A percentile compares a stretch with the other conserved stretches of the same genome.
Evolutionary conservation across 2,329 filamentous ascomycete species (phyloP).

Genomic region (Albifimbria verrucaria): DNA sequence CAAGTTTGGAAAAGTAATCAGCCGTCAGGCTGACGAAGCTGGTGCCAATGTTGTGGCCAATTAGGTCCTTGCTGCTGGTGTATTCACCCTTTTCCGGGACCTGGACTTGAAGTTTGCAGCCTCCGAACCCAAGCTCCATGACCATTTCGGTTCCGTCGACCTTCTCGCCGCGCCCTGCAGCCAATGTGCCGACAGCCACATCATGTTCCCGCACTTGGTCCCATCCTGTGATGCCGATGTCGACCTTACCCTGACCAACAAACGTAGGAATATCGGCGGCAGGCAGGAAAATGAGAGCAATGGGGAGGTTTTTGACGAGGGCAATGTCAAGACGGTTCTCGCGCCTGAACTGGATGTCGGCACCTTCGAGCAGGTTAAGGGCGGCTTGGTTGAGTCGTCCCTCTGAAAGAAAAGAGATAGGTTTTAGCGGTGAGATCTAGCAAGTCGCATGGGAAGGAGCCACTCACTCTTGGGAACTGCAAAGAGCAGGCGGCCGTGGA

Average conservation of each 20-base stretch:
- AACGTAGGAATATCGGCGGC: constrained; percentile 97
- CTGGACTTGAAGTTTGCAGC: constrained; percentile 94
- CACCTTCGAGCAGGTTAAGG: constrained; percentile 86
- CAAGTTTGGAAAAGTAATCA: constrained; percentile 79
- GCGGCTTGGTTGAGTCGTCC: constrained; percentile 85
- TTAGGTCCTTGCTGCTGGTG: constrained; percentile 66
- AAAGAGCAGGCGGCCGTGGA: constrained; percentile 90
- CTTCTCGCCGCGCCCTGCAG: constrained; percentile 30
- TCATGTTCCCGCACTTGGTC: constrained; percentile 94
- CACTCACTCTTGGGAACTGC: constrained; percentile 95
- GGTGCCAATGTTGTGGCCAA: constrained; percentile 92
- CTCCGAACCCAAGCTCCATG: constrained; percentile 85
- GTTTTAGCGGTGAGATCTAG: neutral
- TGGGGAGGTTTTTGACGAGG: constrained; percentile 92
- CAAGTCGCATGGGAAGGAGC: neutral
- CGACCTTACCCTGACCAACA: constrained; percentile 89
- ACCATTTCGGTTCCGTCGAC: constrained; percentile 74
- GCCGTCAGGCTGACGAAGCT: constrained; percentile 86
- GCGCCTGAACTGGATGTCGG: constrained; percentile 94
- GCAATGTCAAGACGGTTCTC: constrained; percentile 96
- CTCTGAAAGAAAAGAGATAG: constrained; percentile 51
- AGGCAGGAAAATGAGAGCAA: constrained; percentile 94
- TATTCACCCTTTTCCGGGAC: constrained; percentile 82
- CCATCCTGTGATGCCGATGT: constrained; percentile 89
- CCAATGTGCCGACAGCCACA: constrained; percentile 48